Conservation (phyloP, 108 stramenopile species). For the Discostella stelligeroides region DNA sequence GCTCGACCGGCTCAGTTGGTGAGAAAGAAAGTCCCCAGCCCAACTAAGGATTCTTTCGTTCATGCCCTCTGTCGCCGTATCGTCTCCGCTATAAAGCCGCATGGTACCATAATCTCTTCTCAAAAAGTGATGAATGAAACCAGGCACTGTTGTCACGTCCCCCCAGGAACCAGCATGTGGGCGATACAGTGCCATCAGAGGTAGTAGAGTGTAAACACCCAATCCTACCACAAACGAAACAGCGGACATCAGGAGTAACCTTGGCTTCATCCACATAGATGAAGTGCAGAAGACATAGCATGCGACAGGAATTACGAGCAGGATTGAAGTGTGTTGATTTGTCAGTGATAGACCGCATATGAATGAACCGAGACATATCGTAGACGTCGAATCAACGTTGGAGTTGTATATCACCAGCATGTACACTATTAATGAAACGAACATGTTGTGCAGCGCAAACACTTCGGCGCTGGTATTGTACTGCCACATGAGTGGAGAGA, state of each 20-base stretch:
- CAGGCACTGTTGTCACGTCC: slow-evolving; percentile 49
- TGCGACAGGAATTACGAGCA: slow-evolving; percentile 55
- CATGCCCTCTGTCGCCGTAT: slow-evolving; percentile 36
- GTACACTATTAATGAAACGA: slow-evolving; percentile 49
- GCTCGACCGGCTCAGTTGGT: slow-evolving; percentile 24
- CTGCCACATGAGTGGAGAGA: slow-evolving; percentile 80
- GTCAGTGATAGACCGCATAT: slow-evolving; percentile 69
- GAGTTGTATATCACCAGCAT: slow-evolving; percentile 26
- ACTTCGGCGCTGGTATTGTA: slow-evolving; percentile 84
- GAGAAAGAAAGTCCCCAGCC: slow-evolving; percentile 24
- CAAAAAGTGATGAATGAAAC: slow-evolving; percentile 67
- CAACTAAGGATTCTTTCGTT: slow-evolving; percentile 32
- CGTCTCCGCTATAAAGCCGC: slow-evolving; percentile 56
- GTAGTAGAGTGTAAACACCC: slow-evolving; percentile 54
- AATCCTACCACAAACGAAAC: slow-evolving; percentile 55
- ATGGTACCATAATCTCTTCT: slow-evolving; percentile 81
- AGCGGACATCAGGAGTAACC: slow-evolving; percentile 16
- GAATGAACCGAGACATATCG: slow-evolving; percentile 52
- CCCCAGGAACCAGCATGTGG: slow-evolving; percentile 83
- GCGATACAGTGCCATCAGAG: slow-evolving; percentile 29
- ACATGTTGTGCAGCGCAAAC: slow-evolving; percentile 83
- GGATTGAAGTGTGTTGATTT: slow-evolving; percentile 83
- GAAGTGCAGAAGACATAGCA: slow-evolving; percentile 38
- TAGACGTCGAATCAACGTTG: not conserved
- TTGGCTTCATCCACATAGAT: slow-evolving; percentile 23